Evolutionary conservation across 192 early-diverging fungal species (phyloP).

Genomic region (Backusella westeae): DNA sequence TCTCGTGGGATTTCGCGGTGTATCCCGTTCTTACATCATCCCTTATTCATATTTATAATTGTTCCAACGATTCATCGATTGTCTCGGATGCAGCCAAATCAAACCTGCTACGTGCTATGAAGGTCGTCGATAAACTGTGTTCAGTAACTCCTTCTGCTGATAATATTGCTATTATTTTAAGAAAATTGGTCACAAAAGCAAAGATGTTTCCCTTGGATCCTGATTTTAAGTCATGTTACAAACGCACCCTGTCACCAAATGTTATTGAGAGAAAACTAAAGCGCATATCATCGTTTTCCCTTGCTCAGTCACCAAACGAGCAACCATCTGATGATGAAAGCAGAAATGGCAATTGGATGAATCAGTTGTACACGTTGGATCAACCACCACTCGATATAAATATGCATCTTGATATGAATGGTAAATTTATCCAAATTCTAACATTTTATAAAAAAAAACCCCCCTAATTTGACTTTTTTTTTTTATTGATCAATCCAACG

Average conservation of each 20-base stretch:
- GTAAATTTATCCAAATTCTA: background rate
- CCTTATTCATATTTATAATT: slow-evolving; percentile 31
- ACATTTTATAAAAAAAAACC: background rate
- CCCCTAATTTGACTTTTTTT: background rate
- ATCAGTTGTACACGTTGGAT: background rate
- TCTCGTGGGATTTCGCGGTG: slow-evolving; percentile 35
- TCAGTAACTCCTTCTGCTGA: background rate
- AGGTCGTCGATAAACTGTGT: slow-evolving; percentile 3
- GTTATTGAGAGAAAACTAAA: background rate
- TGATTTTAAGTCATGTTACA: background rate
- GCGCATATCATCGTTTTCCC: background rate
- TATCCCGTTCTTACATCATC: slow-evolving; percentile 33
- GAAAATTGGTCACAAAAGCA: background rate
- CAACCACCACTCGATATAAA: background rate
- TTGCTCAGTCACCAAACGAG: background rate
- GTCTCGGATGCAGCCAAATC: slow-evolving; percentile 21
- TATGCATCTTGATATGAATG: background rate
- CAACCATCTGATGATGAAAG: background rate
- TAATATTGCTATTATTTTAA: background rate
- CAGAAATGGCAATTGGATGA: background rate
- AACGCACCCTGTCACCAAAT: background rate
- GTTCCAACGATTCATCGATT: slow-evolving; percentile 11
- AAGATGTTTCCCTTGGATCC: background rate
- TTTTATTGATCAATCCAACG: background rate
- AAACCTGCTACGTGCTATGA: slow-evolving; percentile 17